These are phyloP conservation scores for Spinacia oleracea DNA, from an alignment of 179 eudicot genomes.

Conservation along the genomic window DNA sequence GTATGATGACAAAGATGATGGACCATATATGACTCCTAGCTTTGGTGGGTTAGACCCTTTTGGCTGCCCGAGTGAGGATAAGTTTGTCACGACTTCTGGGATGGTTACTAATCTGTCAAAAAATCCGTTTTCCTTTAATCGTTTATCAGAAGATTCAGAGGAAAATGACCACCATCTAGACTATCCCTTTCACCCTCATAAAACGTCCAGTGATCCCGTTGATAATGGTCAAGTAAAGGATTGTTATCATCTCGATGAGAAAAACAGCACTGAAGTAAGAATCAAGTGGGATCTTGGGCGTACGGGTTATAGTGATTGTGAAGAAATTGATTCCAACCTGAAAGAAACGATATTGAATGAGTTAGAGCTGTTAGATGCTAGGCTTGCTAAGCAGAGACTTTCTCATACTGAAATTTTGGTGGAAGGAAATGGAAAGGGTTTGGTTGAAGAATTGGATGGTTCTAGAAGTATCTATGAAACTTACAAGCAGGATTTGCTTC, in stretches of 20 bases:
- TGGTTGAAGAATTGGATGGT: constrained; percentile 19
- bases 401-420: constrained; percentile 13
- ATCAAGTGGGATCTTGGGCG: constrained; percentile 30
- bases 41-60: constrained; percentile 52
- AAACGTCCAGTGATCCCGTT: constrained; percentile 31
- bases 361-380: constrained; percentile 10
- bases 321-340: constrained; percentile 28
- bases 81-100: constrained; percentile 68
- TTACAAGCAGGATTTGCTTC: constrained; percentile 37
- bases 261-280: constrained; percentile 24
- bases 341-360: constrained; percentile 36
- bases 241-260: constrained; percentile 38
- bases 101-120: constrained; percentile 36
- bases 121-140: constrained; percentile 35
- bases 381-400: constrained; percentile 19
- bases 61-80: constrained; percentile 77
- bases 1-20: constrained; percentile 85
- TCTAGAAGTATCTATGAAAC: constrained; percentile 31
- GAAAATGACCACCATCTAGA: constrained; percentile 34
- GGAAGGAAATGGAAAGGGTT: constrained; percentile 23
- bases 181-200: constrained; percentile 38
- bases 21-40: constrained; percentile 54
- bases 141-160: constrained; percentile 40
- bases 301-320: constrained; percentile 25
- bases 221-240: constrained; percentile 42